A percentile compares a stretch with the other conserved stretches of the same genome.
phyloP scores from a whole-genome alignment of 306 rosid genomes.

The Vigna mungo region DNA sequence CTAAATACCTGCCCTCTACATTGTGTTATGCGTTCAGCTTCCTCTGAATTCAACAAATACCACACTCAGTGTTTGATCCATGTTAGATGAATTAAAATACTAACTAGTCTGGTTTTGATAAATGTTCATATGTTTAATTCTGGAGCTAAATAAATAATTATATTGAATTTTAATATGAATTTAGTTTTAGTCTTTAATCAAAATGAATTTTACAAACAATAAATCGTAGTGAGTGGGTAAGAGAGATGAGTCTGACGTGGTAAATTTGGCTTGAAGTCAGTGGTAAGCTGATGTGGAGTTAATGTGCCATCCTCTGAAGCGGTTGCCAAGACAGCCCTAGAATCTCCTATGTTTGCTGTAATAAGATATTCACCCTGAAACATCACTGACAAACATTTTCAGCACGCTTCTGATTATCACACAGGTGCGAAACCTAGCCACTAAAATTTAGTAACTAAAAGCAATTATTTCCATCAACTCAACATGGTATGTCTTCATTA shows the following conservation, averaged over 20 bases:
- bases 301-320: constrained; percentile 62
- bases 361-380: constrained; percentile 70
- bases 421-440: neutral
- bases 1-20: constrained; percentile 67
- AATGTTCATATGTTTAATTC: neutral
- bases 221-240: neutral
- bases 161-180: neutral
- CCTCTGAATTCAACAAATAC: constrained; percentile 54
- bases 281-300: constrained; percentile 67
- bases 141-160: neutral
- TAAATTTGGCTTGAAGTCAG: constrained; percentile 73
- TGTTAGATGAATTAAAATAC: neutral
- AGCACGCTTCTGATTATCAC: constrained; percentile 31
- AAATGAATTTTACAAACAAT: neutral
- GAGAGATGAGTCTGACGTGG: constrained; percentile 54
- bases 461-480: neutral
- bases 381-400: constrained; percentile 10
- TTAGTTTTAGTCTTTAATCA: too few species aligned
- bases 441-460: neutral
- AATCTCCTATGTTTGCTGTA: constrained; percentile 78
- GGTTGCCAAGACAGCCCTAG: constrained; percentile 76
- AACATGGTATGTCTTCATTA: neutral
- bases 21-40: constrained; percentile 66
- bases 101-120: neutral
- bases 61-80: neutral